These are phyloP conservation scores for Metschnikowia koreensis DNA, from an alignment of 805 yeast genomes.

Conservation along the genomic window DNA sequence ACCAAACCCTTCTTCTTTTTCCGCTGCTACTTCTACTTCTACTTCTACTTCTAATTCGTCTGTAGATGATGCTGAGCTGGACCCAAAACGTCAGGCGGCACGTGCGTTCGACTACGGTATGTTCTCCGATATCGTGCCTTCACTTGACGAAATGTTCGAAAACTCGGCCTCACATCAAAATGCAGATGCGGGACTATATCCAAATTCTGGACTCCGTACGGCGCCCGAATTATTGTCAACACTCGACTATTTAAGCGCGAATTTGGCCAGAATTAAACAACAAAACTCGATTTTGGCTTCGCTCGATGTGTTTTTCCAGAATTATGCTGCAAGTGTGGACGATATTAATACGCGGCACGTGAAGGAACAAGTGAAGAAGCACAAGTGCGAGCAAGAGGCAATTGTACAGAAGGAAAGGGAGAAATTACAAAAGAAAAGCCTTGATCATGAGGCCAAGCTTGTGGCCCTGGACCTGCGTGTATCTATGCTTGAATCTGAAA, in stretches of 20 bases:
- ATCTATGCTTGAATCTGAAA: slow-evolving; percentile 10
- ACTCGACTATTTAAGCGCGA: slow-evolving; percentile 52
- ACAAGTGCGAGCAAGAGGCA: slow-evolving; percentile 6
- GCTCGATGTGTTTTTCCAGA: slow-evolving; percentile 52
- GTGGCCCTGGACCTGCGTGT: slow-evolving; percentile 11
- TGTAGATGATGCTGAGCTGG: background rate
- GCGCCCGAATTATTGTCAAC: slow-evolving; percentile 55
- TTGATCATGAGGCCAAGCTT: slow-evolving; percentile 11
- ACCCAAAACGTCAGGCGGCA: slow-evolving; percentile 1
- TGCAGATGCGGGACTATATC: slow-evolving; percentile 51
- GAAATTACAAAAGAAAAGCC: background rate
- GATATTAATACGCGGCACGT: slow-evolving; percentile 11
- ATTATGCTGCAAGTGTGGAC: slow-evolving; percentile 36
- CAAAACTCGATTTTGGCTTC: slow-evolving; percentile 56
- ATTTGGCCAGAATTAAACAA: slow-evolving; percentile 55
- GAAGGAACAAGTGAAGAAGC: slow-evolving; percentile 9
- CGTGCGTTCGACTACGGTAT: slow-evolving; percentile 54
- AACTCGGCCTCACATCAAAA: slow-evolving; percentile 42
- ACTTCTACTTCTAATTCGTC: too few relatives aligned
- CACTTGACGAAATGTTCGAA: slow-evolving; percentile 42
- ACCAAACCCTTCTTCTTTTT: background rate
- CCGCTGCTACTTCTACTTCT: too few relatives aligned
- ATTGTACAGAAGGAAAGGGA: slow-evolving; percentile 10
- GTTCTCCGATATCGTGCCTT: slow-evolving; percentile 57
- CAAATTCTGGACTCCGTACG: slow-evolving; percentile 58